Conservation (phyloP, 2,329 filamentous ascomycete genomes). For the Verticillium tricorpus region DNA sequence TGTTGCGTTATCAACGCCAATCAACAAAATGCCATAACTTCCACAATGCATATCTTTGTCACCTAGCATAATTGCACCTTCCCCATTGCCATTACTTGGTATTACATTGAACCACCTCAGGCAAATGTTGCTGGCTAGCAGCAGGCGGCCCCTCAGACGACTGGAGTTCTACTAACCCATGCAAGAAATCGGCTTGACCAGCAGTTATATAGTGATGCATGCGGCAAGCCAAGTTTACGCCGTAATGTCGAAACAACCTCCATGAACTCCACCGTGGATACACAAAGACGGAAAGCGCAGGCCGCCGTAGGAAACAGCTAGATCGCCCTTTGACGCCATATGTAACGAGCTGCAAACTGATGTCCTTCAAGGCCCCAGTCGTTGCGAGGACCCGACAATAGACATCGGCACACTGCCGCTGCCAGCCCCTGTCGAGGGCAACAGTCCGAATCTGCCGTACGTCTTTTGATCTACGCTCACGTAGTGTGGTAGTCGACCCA, state of each 20-base stretch:
- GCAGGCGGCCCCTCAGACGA: no score
- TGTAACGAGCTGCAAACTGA: neutral
- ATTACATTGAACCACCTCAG: no score
- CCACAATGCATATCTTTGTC: no score
- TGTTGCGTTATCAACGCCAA: no score
- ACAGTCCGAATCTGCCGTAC: conserved; percentile 84
- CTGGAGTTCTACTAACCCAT: no score
- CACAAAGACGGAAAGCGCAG: neutral
- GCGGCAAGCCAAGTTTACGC: neutral
- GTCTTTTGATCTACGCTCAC: conserved; percentile 95
- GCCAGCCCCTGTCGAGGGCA: conserved; percentile 54
- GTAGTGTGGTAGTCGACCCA: conserved; percentile 83
- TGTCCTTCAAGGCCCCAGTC: conserved; percentile 58
- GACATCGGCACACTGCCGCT: conserved; percentile 47
- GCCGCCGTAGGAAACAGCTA: neutral
- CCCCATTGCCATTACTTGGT: no score
- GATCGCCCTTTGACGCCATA: neutral
- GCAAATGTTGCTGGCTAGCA: no score
- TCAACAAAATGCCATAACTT: no score
- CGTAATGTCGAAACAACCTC: no score
- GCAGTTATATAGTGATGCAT: no score
- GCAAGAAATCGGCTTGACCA: no score
- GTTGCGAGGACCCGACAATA: conserved; percentile 60
- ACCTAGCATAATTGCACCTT: no score
- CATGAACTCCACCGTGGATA: neutral